phyloP scores from a whole-genome alignment of 257 asterid species.

The Leptodermis oblonga region DNA sequence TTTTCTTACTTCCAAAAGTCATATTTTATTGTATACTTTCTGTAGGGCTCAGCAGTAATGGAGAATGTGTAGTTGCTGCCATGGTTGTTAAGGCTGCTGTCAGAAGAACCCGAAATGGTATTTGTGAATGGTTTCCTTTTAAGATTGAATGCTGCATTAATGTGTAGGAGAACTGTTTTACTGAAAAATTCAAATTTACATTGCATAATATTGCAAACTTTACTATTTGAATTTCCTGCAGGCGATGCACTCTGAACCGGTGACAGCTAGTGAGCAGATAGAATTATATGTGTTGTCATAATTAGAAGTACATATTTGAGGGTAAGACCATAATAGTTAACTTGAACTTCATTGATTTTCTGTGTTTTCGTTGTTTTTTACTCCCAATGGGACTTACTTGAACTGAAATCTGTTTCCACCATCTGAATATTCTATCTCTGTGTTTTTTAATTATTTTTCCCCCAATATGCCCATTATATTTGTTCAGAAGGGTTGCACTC shows the following conservation, averaged over 20 bases:
- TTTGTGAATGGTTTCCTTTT: slow-evolving; percentile 5
- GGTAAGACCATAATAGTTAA: slow-evolving; percentile 39
- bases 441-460: too few species aligned
- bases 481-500: too few species aligned
- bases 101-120: slow-evolving; percentile 94
- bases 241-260: slow-evolving; percentile 56
- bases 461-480: too few species aligned
- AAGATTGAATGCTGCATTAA: background rate
- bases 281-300: slow-evolving; percentile 74
- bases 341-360: background rate
- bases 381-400: too few species aligned
- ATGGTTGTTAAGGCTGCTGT: slow-evolving; percentile 87
- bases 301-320: slow-evolving; percentile 71
- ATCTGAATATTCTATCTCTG: too few species aligned
- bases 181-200: background rate
- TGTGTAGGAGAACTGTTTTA: too few species aligned
- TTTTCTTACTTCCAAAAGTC: slow-evolving; percentile 1
- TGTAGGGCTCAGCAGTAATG: slow-evolving; percentile 76
- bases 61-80: slow-evolving; percentile 68
- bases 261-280: slow-evolving; percentile 77
- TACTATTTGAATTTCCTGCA: slow-evolving; percentile 34
- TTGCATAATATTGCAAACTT: too few species aligned
- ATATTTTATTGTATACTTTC: background rate
- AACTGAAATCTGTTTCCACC: too few species aligned
- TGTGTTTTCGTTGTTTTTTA: too few species aligned